Conservation (phyloP, 1,284 basidiomycete genomes). For the Sanguinoderma infundibulare region DNA sequence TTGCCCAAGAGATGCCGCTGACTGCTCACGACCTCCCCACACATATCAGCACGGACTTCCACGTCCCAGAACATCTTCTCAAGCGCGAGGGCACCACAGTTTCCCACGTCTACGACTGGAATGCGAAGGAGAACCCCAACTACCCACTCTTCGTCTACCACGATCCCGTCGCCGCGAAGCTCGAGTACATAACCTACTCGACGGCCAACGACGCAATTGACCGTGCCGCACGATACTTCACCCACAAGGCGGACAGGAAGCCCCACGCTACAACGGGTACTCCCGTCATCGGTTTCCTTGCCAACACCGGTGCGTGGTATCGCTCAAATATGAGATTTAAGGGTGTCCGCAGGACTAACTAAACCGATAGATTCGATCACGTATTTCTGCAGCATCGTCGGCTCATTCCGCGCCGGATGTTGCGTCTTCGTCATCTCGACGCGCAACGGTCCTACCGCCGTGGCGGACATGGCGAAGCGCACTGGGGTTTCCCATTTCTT, state of each 20-base stretch:
- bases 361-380: constrained; percentile 36
- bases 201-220: constrained; percentile 16
- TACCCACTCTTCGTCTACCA: constrained; percentile 24
- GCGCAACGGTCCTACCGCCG: constrained; percentile 5
- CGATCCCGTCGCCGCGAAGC: not conserved
- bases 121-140: constrained; percentile 18
- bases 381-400: constrained; percentile 34
- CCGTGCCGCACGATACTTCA: constrained; percentile 21
- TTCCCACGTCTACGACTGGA: constrained; percentile 18
- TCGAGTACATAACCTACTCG: constrained; percentile 19
- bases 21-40: constrained; percentile 15
- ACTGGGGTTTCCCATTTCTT: not conserved
- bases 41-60: constrained; percentile 16
- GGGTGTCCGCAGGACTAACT: not conserved
- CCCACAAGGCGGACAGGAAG: not conserved
- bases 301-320: constrained; percentile 4
- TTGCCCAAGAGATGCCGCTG: constrained; percentile 11
- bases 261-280: not conserved
- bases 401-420: constrained; percentile 25
- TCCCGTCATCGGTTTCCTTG: constrained; percentile 27
- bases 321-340: not conserved
- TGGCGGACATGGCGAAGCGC: constrained; percentile 4
- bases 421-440: constrained; percentile 5
- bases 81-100: not conserved
- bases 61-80: constrained; percentile 5